A percentile compares a stretch with the other conserved stretches of the same genome.
Conservation (phyloP, 768 basidiomycete genomes). For the Leucocoprinus leucothites region DNA sequence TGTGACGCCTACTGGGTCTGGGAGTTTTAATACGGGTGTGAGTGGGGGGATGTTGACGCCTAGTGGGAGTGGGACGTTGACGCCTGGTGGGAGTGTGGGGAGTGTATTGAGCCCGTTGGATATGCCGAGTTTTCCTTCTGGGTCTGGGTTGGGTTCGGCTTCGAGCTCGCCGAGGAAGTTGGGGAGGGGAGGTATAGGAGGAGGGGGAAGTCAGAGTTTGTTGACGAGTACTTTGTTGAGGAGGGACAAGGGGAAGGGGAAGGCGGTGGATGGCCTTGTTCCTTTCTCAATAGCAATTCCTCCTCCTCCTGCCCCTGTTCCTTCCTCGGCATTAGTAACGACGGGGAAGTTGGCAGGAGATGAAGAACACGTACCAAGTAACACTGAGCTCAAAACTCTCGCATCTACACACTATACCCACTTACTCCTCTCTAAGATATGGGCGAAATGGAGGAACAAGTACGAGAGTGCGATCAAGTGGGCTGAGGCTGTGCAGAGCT, state of each 20-base stretch:
- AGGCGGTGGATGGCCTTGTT: neutral
- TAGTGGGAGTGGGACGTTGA: too few relatives aligned
- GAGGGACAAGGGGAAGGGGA: conserved; percentile 28
- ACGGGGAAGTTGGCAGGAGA: conserved; percentile 5
- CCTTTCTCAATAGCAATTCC: conserved; percentile 20
- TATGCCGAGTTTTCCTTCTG: conserved; percentile 29
- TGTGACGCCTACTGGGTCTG: neutral
- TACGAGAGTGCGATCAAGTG: conserved; percentile 30
- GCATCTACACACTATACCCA: too few relatives aligned
- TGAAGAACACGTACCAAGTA: conserved; percentile 28
- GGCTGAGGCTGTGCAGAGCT: conserved; percentile 57
- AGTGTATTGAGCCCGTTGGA: conserved; percentile 44
- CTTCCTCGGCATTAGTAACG: conserved; percentile 10
- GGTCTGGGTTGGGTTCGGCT: too few relatives aligned
- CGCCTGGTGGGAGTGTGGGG: conserved; percentile 22
- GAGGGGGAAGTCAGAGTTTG: neutral
- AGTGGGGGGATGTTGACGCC: too few relatives aligned
- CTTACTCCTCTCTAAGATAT: neutral
- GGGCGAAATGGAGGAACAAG: neutral
- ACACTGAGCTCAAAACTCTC: neutral
- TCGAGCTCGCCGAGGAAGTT: too few relatives aligned
- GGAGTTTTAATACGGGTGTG: too few relatives aligned
- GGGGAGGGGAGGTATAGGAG: too few relatives aligned
- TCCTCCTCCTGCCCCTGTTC: neutral
- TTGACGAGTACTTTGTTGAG: conserved; percentile 6